Percentiles rank a stretch among this genome's conserved stretches.
Evolutionary conservation across 164 flowering plant species (phyloP).

Genomic region (Magnolia kwangsiensis): DNA sequence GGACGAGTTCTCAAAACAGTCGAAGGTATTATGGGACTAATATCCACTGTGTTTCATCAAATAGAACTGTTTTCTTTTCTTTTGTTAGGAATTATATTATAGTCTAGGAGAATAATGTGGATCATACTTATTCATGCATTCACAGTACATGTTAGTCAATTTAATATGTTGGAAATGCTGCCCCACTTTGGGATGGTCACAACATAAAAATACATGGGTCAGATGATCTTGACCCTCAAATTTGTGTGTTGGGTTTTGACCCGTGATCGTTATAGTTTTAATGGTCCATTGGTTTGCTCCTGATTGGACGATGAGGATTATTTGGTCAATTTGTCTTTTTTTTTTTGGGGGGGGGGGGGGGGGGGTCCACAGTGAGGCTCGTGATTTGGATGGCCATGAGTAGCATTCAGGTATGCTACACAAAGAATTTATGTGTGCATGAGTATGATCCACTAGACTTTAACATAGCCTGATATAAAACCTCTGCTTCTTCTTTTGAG

Average conservation of each 20-base stretch:
- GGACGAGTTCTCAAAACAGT: slow-evolving; percentile 52
- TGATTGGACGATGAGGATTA: not conserved
- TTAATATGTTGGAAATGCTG: no score
- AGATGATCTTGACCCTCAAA: not conserved
- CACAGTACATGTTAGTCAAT: no score
- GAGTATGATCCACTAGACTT: not conserved
- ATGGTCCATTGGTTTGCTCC: not conserved
- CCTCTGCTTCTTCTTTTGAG: not conserved
- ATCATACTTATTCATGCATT: no score
- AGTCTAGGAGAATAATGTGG: no score
- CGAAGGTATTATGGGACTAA: slow-evolving; percentile 45
- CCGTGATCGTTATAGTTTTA: not conserved
- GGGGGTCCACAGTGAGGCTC: not conserved
- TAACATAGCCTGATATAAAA: not conserved
- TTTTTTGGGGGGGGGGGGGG: not conserved
- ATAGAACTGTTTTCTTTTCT: no score
- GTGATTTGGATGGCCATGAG: not conserved
- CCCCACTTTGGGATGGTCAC: no score
- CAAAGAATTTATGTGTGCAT: not conserved
- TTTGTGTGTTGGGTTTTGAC: not conserved
- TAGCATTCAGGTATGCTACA: not conserved
- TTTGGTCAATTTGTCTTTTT: not conserved
- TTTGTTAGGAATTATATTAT: no score
- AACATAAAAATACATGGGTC: no score
- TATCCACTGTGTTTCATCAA: no score